Evolutionary conservation across 73 alveolate species (phyloP).

Genomic region (Paramecium sonneborni): DNA sequence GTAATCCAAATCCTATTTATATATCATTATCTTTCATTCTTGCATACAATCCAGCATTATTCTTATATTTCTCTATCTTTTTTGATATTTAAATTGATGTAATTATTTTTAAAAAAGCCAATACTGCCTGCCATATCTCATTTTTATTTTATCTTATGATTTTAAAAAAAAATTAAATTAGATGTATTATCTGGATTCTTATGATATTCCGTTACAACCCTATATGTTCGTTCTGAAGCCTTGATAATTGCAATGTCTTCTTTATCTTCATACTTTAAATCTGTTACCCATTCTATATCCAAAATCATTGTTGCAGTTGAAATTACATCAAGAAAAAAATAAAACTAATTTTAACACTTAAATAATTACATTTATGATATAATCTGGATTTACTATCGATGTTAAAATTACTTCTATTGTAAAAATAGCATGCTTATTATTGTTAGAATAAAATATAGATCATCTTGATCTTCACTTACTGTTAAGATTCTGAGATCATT

Average conservation of each 20-base stretch:
- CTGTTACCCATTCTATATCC: conserved; percentile 85
- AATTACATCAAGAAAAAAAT: conserved; percentile 82
- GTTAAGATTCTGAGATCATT: conserved; percentile 79
- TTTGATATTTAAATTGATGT: conserved; percentile 71
- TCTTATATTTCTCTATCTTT: conserved; percentile 78
- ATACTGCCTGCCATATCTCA: conserved; percentile 79
- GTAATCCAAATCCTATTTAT: conserved; percentile 94
- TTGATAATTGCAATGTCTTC: conserved; percentile 74
- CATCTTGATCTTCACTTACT: conserved; percentile 55
- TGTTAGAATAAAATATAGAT: conserved; percentile 39
- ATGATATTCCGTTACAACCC: conserved; percentile 81
- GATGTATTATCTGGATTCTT: conserved; percentile 69
- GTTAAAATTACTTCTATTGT: conserved; percentile 56
- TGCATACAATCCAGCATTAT: conserved; percentile 71
- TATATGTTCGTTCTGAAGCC: conserved; percentile 77
- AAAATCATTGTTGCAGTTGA: conserved; percentile 77
- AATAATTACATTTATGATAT: not conserved
- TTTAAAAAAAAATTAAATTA: conserved; percentile 66
- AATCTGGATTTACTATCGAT: conserved; percentile 66
- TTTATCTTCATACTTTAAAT: conserved; percentile 41
- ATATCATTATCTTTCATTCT: conserved; percentile 82
- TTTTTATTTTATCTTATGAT: not conserved
- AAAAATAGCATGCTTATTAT: conserved; percentile 38
- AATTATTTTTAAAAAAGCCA: conserved; percentile 74
- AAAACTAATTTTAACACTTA: conserved; percentile 42